Percentiles rank a stretch among this genome's conserved stretches.
These are phyloP conservation scores for Inga oerstediana DNA, from an alignment of 306 rosid genomes.

Conservation along the genomic window DNA sequence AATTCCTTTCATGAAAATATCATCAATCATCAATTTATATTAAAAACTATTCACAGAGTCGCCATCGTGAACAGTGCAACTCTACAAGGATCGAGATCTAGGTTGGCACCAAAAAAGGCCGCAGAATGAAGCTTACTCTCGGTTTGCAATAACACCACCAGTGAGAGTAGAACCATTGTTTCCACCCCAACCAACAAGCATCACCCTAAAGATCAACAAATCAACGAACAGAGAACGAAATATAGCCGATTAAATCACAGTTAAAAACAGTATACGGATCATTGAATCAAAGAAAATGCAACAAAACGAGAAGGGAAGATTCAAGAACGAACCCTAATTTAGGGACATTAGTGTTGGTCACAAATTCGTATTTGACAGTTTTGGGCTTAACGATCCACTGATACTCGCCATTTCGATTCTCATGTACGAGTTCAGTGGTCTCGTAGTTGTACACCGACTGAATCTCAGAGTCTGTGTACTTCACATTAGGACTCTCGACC, in stretches of 20 bases:
- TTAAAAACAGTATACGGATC: not conserved
- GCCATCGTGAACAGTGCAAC: not conserved
- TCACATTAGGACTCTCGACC: slow-evolving; percentile 86
- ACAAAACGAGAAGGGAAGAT: not conserved
- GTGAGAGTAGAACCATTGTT: slow-evolving; percentile 90
- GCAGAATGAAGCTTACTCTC: slow-evolving; percentile 62
- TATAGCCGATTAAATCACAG: not conserved
- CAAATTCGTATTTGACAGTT: slow-evolving; percentile 77
- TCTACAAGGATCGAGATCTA: not conserved
- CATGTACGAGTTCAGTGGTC: slow-evolving; percentile 90
- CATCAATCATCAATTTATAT: not conserved
- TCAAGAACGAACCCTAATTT: slow-evolving; percentile 71
- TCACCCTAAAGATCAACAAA: slow-evolving; percentile 52
- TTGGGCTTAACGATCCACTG: slow-evolving; percentile 95
- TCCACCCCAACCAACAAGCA: slow-evolving; percentile 99
- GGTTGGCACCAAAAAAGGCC: not conserved
- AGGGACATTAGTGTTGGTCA: slow-evolving; percentile 72
- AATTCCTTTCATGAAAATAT: not conserved
- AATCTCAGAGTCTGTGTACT: slow-evolving; percentile 73
- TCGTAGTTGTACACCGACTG: slow-evolving; percentile 83
- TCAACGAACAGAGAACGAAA: not conserved
- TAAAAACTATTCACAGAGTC: not conserved
- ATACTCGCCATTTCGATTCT: slow-evolving; percentile 74
- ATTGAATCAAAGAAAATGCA: not conserved
- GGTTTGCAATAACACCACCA: slow-evolving; percentile 88